A percentile compares a stretch with the other conserved stretches of the same genome.
Conservation (phyloP, 768 basidiomycete species). For the Naematelia aurantialba region DNA sequence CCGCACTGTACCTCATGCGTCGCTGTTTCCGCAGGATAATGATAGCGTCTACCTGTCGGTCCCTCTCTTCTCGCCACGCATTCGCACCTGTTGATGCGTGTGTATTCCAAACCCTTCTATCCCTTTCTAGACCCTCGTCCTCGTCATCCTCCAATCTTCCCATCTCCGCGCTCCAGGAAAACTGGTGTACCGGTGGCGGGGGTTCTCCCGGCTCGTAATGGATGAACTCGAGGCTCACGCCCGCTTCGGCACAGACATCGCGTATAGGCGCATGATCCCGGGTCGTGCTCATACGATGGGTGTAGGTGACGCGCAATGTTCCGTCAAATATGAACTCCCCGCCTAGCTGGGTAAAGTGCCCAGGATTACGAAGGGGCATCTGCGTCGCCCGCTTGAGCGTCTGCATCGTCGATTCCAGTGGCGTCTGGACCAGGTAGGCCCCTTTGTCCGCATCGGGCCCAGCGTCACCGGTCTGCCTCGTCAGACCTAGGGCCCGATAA, state of each 20-base stretch:
- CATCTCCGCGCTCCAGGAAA: neutral
- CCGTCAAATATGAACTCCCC: conserved; percentile 75
- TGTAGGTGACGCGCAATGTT: conserved; percentile 66
- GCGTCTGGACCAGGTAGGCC: conserved; percentile 64
- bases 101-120: conserved; percentile 9
- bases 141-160: conserved; percentile 8
- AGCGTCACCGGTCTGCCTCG: conserved; percentile 55
- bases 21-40: conserved; percentile 7
- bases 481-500: conserved; percentile 75
- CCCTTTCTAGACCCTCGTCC: neutral
- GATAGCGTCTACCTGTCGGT: conserved; percentile 51
- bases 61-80: conserved; percentile 53
- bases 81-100: conserved; percentile 42
- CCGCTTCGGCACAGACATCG: conserved; percentile 65
- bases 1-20: neutral
- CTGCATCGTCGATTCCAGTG: conserved; percentile 67
- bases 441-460: conserved; percentile 55
- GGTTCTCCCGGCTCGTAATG: conserved; percentile 43
- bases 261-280: conserved; percentile 70
- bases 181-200: conserved; percentile 38
- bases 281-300: conserved; percentile 78
- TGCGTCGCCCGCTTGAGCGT: conserved; percentile 56
- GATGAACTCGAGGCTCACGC: conserved; percentile 48
- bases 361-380: conserved; percentile 65
- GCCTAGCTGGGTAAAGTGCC: conserved; percentile 64